Percentiles rank a stretch among this genome's conserved stretches.
These are phyloP conservation scores for Chaetomiaceae sp. DNA, from an alignment of 2,329 filamentous ascomycete genomes.

Conservation along the genomic window DNA sequence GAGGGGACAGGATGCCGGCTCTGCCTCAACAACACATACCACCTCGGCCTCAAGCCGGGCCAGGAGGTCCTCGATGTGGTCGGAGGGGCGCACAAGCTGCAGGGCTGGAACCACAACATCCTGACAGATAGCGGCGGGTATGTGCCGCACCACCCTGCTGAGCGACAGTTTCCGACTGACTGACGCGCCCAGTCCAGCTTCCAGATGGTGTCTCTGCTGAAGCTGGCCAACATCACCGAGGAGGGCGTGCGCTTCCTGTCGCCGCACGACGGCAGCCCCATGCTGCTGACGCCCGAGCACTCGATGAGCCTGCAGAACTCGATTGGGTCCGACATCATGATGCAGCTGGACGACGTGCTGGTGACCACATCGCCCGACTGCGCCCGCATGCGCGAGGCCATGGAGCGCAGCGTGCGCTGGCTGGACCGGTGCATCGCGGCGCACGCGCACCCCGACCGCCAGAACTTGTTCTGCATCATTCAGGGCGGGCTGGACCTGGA, in stretches of 20 bases:
- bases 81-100: slow-evolving; percentile 88
- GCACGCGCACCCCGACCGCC: slow-evolving; percentile 72
- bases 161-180: background rate
- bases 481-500: slow-evolving; percentile 89
- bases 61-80: slow-evolving; percentile 81
- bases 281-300: slow-evolving; percentile 96
- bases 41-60: slow-evolving; percentile 89
- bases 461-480: slow-evolving; percentile 98
- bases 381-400: slow-evolving; percentile 84
- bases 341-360: slow-evolving; percentile 98
- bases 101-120: slow-evolving; percentile 93
- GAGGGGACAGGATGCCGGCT: slow-evolving; percentile 83
- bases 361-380: slow-evolving; percentile 90
- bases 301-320: slow-evolving; percentile 94
- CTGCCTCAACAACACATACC: slow-evolving; percentile 97
- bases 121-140: slow-evolving; percentile 74
- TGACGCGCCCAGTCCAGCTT: slow-evolving; percentile 53
- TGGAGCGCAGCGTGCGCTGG: slow-evolving; percentile 92
- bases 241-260: slow-evolving; percentile 94
- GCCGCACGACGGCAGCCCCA: slow-evolving; percentile 88
- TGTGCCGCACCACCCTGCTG: slow-evolving; percentile 29
- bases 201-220: slow-evolving; percentile 95
- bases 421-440: slow-evolving; percentile 89
- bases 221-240: slow-evolving; percentile 90
- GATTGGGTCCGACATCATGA: slow-evolving; percentile 97